Base-by-base conservation (phyloP, 805 yeast genomes). In the Wickerhamiella bombiphila region DNA sequence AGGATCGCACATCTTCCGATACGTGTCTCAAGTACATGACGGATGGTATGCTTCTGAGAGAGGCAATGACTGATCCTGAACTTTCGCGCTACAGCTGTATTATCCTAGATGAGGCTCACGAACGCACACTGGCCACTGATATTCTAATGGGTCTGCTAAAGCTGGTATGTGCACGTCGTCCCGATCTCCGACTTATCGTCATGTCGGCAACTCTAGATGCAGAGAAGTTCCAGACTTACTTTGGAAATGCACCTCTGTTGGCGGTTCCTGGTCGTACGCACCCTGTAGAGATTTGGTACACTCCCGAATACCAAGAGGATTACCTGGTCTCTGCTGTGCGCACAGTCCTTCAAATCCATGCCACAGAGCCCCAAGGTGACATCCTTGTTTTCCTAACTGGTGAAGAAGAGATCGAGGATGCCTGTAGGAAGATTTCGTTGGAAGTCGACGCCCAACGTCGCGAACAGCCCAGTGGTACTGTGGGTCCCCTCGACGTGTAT, bases 151-250 rank as follows among this genome's bases (percentile, higher is more conserved):
- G 97, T 43, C 64, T 88, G 43, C 61, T 88, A 52, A 88, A 88
- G 58, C 81, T 85, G 54, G 76, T 88, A 33, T 70, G 82, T 21
- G 49, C 58, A 25, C 70, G 93, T 58, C 72, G 97, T 59, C 76
- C 82, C 16, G 96, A 88, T 53, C 68, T 88, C 53, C 91, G 91
- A 57, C 70, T 88, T 49, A 85, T 88, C 46, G 76, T 88, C 56
- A 88, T 88, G 97, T 85, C 96, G 50, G 98, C 97, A 44, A 91
- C 98, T 2, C 68, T 88, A 56, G 97, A 88, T 63, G 96, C 97
- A 3, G 91, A 85, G 58, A 91, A 88, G 65, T 88, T 86, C 60
- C 97, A 88, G 62, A 61, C 58, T 14, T 88, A 91, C 58, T 88
- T 91, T 64, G 72, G 76, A 55, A 74, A 78, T 53, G 96, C 97